phyloP scores from a whole-genome alignment of 495 filamentous ascomycete species.

The Neurospora sublineolata region DNA sequence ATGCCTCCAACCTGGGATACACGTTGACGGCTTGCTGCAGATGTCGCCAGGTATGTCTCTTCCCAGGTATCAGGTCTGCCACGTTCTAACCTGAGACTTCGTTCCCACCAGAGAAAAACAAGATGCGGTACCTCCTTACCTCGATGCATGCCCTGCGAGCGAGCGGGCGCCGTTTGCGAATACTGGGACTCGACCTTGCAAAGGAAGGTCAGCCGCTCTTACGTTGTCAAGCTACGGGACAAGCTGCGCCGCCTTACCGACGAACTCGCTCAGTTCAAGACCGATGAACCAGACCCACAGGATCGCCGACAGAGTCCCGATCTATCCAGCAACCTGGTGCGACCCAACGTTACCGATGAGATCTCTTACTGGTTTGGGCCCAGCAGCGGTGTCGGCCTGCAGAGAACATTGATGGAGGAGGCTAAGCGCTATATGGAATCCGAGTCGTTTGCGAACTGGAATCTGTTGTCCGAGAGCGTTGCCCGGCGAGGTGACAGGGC shows the following conservation, averaged over 20 bases:
- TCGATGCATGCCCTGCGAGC: slow-evolving; percentile 83
- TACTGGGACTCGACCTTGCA: slow-evolving; percentile 82
- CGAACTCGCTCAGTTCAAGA: slow-evolving; percentile 49
- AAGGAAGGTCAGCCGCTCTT: slow-evolving; percentile 65
- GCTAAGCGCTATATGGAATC: slow-evolving; percentile 79
- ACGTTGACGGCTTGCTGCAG: slow-evolving; percentile 80
- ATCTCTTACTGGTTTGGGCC: slow-evolving; percentile 75
- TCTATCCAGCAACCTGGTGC: slow-evolving; percentile 69
- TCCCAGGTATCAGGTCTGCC: not conserved
- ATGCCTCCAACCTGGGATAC: slow-evolving; percentile 54
- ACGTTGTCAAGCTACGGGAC: slow-evolving; percentile 79
- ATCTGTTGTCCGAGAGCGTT: slow-evolving; percentile 63
- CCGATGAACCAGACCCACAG: slow-evolving; percentile 52
- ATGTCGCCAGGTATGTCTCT: slow-evolving; percentile 57
- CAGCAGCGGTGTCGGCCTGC: slow-evolving; percentile 89
- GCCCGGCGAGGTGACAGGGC: slow-evolving; percentile 17
- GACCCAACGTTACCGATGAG: slow-evolving; percentile 69
- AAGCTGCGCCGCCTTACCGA: slow-evolving; percentile 67
- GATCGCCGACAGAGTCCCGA: slow-evolving; percentile 68
- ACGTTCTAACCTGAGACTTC: not conserved
- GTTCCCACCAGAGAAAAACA: slow-evolving; percentile 63
- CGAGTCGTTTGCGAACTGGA: slow-evolving; percentile 57
- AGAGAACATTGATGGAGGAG: slow-evolving; percentile 84
- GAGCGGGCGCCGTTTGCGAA: slow-evolving; percentile 78
- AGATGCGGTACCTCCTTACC: slow-evolving; percentile 86